Evolutionary conservation across 495 filamentous ascomycete species (phyloP), one percentile per base, ranked within the genome.

Genomic region (Hypoxylon intermedium): DNA sequence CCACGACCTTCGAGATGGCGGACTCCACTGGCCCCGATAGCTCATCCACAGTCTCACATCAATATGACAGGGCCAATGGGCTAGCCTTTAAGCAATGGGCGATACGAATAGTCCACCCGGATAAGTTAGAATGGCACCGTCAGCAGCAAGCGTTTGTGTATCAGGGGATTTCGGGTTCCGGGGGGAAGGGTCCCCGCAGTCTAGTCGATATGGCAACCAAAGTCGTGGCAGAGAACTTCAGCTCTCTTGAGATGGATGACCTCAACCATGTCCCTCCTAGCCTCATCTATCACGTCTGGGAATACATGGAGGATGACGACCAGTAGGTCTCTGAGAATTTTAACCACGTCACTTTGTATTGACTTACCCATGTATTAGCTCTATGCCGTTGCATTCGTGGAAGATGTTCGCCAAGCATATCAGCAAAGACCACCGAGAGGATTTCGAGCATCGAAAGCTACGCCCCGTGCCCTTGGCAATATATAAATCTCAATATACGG

Each of bases 321-420:
- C 12, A 5, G 62, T 62, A 41, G 60, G 38, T 20, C 30, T 15
- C n/a, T n/a, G n/a, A n/a, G n/a, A n/a, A n/a, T n/a, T n/a, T n/a
- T n/a, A n/a, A n/a, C n/a, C n/a, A n/a, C n/a, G n/a, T n/a, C n/a
- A n/a, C n/a, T n/a, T n/a, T n/a, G n/a, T n/a, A n/a, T n/a, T n/a
- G n/a, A n/a, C n/a, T 60, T 23, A 30, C 19, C 16, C 48, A 26
- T 43, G 9, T 7, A 9, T 23, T 18, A 62, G 45, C 1, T 3
- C 6, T 18, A 43, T 67, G n/a, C 58, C 62, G 9, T 26, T 72
- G 18, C 65, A 68, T 6, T 44, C 58, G n/a, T 70, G 56, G 42
- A 70, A 66, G 48, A 40, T 66, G 31, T 21, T 70, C 5, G 51
- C 48, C 0, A 53, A 33, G 24, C 28, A 16, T 9, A 16, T 59